Conservation (phyloP, 192 early-diverging fungal species). For the Chytriomyces sp. region DNA sequence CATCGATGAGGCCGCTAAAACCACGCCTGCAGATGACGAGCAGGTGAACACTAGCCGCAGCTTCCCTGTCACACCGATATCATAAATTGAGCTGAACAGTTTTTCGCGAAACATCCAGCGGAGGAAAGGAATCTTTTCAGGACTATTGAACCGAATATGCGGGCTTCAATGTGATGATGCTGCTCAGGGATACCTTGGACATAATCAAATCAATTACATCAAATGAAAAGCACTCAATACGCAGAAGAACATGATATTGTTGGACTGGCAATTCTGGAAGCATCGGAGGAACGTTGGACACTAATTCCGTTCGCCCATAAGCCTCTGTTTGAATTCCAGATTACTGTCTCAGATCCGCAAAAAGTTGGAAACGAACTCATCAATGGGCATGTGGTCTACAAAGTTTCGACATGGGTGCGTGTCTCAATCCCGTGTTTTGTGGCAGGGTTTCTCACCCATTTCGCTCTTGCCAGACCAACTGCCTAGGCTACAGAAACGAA, state of each 20-base stretch:
- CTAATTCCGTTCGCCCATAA: not conserved
- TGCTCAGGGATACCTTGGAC: too few species aligned
- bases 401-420: constrained; percentile 73
- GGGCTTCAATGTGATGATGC: not conserved
- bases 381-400: constrained; percentile 83
- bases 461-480: constrained; percentile 60
- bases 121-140: not conserved
- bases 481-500: constrained; percentile 70
- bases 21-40: not conserved
- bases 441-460: not conserved
- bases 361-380: constrained; percentile 85
- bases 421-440: not conserved
- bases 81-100: too few species aligned
- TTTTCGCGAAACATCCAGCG: too few species aligned
- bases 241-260: too few species aligned
- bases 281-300: too few species aligned
- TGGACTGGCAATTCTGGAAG: too few species aligned
- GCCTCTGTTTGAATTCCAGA: constrained; percentile 24
- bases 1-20: not conserved
- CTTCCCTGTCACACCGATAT: too few species aligned
- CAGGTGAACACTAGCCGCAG: too few species aligned
- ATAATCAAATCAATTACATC: too few species aligned
- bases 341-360: constrained; percentile 77
- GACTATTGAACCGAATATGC: not conserved
- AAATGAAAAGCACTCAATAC: too few species aligned